Evolutionary conservation across 2,329 filamentous ascomycete species (phyloP), one percentile per base, ranked within the genome.

Genomic region (Truncatella angustata): DNA sequence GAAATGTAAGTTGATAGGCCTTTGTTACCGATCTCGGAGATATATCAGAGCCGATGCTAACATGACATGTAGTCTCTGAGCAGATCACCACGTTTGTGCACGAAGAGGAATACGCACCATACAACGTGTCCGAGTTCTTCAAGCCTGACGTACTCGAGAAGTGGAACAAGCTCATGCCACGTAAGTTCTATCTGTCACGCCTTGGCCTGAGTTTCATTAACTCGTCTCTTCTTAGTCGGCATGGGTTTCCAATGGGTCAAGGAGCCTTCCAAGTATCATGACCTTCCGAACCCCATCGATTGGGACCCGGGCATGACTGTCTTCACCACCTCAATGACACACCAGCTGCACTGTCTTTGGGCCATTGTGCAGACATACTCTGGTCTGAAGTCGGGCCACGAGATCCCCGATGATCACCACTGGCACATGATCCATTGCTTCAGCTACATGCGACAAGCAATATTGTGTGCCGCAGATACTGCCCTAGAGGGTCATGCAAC

Each of bases 401-500:
- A 66, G 40, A 63, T 75, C 34, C 72, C 72, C 16, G 66, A 70
- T 21, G 73, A 75, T 55, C 70, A 74, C 60, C 71, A 75, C 61
- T 74, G 71, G 70, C 74, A 77, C 61, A 73, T 77, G 66, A 70
- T 73, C 49, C 74, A 77, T 65, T 77, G 74, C 66, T 74, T 76
- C 60, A 70, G 73, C 58, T 77, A 77, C 60, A 69, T 77, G 63
- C 66, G 74, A 10, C 71, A 77, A 60, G 71, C 71, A 35, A 71
- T 77, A 54, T 70, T 76, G 67, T 77, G 74, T 61, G 69, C 65
- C 24, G 70, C 72, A 48, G 74, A 77, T 54, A 74, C 73, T 53
- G 73, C 73, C 1, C 62, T 76, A 42, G 74, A 77, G 63, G 73
- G 73, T 32, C 67, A 70, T 12, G 72, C 74, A 60, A 76, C 73